Conservation (phyloP, 2,329 filamentous ascomycete genomes). For the Alternaria arborescens region DNA sequence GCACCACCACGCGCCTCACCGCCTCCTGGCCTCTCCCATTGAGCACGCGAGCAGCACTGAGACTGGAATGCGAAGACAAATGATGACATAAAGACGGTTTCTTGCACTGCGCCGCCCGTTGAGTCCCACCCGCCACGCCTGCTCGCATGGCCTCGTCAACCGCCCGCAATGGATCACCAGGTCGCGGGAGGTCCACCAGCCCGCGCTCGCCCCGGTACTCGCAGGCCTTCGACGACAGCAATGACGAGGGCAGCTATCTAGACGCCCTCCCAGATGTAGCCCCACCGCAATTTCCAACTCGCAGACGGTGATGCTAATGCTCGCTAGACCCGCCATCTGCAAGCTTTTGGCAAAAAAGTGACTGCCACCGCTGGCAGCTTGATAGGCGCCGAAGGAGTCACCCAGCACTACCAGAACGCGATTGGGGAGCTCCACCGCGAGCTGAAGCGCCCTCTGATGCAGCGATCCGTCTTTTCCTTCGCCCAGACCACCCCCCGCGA, state of each 20-base stretch:
- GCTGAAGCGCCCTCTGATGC: constrained; percentile 81
- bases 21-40: background rate
- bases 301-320: constrained; percentile 27
- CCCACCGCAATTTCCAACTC: constrained; percentile 2
- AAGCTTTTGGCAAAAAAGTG: constrained; percentile 93
- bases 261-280: constrained; percentile 46
- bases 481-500: constrained; percentile 92
- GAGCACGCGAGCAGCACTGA: constrained; percentile 7
- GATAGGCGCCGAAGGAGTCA: constrained; percentile 68
- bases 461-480: constrained; percentile 90
- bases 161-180: constrained; percentile 41
- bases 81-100: constrained; percentile 17
- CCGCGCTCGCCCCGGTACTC: constrained; percentile 28
- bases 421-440: constrained; percentile 91
- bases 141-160: constrained; percentile 42
- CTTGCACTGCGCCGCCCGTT: constrained; percentile 4
- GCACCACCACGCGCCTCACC: constrained; percentile 7
- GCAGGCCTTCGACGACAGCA: constrained; percentile 34
- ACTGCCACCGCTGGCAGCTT: constrained; percentile 91
- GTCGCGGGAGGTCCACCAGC: constrained; percentile 37
- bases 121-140: constrained; percentile 10
- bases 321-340: constrained; percentile 80
- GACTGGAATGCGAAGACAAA: constrained; percentile 2
- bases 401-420: constrained; percentile 80
- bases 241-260: constrained; percentile 43